Evolutionary conservation across 208 protist species (phyloP).

Genomic region (Porcisia hertigi): DNA sequence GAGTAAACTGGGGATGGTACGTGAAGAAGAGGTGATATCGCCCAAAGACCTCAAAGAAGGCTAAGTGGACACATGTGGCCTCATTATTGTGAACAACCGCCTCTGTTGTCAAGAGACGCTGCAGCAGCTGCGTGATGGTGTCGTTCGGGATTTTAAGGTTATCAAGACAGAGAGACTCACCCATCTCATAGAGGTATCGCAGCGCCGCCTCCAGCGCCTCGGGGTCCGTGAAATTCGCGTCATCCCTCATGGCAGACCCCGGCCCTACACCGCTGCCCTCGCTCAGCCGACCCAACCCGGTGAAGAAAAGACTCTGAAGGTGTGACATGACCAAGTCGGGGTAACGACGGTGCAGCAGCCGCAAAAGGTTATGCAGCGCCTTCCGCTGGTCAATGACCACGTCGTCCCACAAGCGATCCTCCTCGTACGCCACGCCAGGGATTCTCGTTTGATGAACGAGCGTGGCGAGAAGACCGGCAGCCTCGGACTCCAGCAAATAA

Average conservation of each 20-base stretch:
- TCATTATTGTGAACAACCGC: conserved; percentile 28
- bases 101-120: conserved; percentile 47
- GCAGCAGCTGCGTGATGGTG: conserved; percentile 52
- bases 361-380: conserved; percentile 57
- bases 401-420: conserved; percentile 58
- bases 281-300: conserved; percentile 15
- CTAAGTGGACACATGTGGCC: conserved; percentile 58
- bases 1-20: conserved; percentile 54
- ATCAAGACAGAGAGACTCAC: conserved; percentile 64
- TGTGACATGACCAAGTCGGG: conserved; percentile 55
- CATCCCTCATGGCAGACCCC: conserved; percentile 5
- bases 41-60: conserved; percentile 79
- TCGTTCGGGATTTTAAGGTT: conserved; percentile 36
- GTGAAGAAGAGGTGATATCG: conserved; percentile 75
- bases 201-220: conserved; percentile 67
- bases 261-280: neutral
- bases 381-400: conserved; percentile 69
- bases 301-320: conserved; percentile 34
- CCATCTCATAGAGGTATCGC: conserved; percentile 79
- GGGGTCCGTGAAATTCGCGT: conserved; percentile 34
- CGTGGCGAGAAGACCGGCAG: conserved; percentile 44
- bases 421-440: conserved; percentile 34
- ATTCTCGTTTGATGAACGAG: conserved; percentile 57
- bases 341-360: conserved; percentile 59
- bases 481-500: conserved; percentile 52